A percentile compares a stretch with the other conserved stretches of the same genome.
Evolutionary conservation across 1,284 basidiomycete species (phyloP).

Genomic region (Agroathelia rolfsii): DNA sequence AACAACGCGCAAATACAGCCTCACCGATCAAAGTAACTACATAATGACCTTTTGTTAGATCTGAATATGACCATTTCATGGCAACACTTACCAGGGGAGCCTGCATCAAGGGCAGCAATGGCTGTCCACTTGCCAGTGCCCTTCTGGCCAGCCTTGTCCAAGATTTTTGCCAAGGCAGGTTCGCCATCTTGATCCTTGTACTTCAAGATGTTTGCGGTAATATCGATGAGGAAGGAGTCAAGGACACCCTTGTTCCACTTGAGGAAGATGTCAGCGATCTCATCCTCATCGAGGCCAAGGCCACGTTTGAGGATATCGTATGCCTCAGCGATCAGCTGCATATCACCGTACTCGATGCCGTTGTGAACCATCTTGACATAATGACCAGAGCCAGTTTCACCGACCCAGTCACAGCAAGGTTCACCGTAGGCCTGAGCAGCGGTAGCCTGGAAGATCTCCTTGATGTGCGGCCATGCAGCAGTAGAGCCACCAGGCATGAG

Average conservation of each 20-base stretch:
- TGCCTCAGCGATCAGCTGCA: constrained; percentile 98
- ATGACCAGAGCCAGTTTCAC: constrained; percentile 88
- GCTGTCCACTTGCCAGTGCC: constrained; percentile 99
- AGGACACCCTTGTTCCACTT: constrained; percentile 99
- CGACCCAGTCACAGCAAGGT: constrained; percentile 99
- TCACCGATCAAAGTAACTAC: constrained; percentile 97
- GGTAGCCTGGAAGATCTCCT: constrained; percentile 98
- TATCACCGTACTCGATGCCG: constrained; percentile 99
- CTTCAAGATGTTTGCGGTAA: constrained; percentile 90
- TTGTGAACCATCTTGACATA: constrained; percentile 99
- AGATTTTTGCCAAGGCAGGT: constrained; percentile 88
- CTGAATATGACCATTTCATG: no score
- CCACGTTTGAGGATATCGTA: constrained; percentile 98
- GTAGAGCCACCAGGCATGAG: constrained; percentile 98
- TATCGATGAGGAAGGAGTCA: constrained; percentile 99
- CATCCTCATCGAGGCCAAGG: constrained; percentile 73
- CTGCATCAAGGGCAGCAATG: constrained; percentile 94
- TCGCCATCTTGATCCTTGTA: constrained; percentile 93
- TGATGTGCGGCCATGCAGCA: constrained; percentile 93
- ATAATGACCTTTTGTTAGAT: constrained; percentile 13
- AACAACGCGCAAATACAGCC: constrained; percentile 97
- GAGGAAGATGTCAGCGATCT: constrained; percentile 84
- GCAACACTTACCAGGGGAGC: constrained; percentile 74
- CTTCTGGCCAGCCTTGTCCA: constrained; percentile 96
- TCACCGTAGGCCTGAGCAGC: constrained; percentile 93